These are phyloP conservation scores for Dissophora globulifera DNA, from an alignment of 192 early-diverging fungal species.

Conservation along the genomic window DNA sequence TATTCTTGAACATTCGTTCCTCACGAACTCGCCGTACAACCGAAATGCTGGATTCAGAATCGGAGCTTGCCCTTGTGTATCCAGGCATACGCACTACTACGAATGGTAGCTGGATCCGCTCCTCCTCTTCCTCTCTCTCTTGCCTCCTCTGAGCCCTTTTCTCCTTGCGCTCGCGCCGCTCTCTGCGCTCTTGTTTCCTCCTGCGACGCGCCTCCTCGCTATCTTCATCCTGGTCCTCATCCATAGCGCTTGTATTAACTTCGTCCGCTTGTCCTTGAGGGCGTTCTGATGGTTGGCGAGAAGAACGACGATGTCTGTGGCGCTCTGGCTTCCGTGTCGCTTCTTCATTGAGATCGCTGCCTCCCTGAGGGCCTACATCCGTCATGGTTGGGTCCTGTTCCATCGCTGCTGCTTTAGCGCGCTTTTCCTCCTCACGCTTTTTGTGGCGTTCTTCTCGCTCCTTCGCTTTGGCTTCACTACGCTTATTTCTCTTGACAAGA, in stretches of 20 bases:
- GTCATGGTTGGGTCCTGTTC: conserved; percentile 39
- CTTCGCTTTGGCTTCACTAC: conserved; percentile 23
- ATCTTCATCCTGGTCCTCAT: conserved; percentile 3
- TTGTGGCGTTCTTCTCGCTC: conserved; percentile 27
- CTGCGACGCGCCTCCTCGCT: conserved; percentile 21
- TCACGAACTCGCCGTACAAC: conserved; percentile 30
- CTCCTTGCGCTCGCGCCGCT: conserved; percentile 33
- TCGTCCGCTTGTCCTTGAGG: not conserved
- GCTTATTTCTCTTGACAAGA: conserved; percentile 40
- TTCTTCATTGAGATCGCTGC: conserved; percentile 17
- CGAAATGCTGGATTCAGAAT: conserved; percentile 39
- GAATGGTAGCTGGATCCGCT: conserved; percentile 43
- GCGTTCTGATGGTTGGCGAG: conserved; percentile 6
- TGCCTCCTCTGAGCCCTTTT: conserved; percentile 16
- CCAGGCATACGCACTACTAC: conserved; percentile 35
- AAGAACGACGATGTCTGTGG: conserved; percentile 20
- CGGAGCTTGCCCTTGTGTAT: conserved; percentile 34
- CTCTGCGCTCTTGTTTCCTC: conserved; percentile 24
- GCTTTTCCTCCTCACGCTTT: conserved; percentile 30
- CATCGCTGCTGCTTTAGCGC: not conserved
- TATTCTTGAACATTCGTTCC: conserved; percentile 8
- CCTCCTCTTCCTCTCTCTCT: conserved; percentile 14
- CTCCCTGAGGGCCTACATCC: conserved; percentile 31
- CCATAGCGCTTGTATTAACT: not conserved
- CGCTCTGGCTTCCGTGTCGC: conserved; percentile 9